Evolutionary conservation across 2,329 filamentous ascomycete species (phyloP).

Genomic region (Fusarium coicis): DNA sequence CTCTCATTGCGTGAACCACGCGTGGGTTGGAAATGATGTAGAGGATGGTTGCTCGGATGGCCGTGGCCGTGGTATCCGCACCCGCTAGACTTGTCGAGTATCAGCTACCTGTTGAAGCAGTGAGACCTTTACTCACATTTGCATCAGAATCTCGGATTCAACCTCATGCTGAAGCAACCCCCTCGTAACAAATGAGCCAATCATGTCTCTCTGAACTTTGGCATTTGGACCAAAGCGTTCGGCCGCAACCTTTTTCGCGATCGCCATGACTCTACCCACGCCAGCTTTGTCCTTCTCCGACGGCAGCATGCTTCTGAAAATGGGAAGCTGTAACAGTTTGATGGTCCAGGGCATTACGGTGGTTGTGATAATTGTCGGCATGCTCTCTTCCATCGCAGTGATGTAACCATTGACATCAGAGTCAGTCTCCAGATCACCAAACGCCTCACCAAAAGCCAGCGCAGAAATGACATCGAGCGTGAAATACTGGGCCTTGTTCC

Average conservation of each 20-base stretch:
- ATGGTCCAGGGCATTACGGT: neutral
- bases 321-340: neutral
- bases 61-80: neutral
- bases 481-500: neutral
- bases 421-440: neutral
- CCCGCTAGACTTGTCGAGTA: neutral
- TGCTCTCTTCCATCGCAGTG: neutral
- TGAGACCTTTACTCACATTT: neutral
- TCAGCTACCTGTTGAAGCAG: accelerated
- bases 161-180: neutral
- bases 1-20: neutral
- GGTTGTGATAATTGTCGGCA: neutral
- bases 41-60: neutral
- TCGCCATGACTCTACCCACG: neutral
- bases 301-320: neutral
- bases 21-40: neutral
- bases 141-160: neutral
- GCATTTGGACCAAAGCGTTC: neutral
- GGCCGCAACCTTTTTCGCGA: neutral
- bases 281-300: neutral
- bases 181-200: neutral
- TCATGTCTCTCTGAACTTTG: neutral
- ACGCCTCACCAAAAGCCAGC: neutral
- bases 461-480: neutral
- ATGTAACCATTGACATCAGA: neutral